Percentiles rank a stretch among this genome's conserved stretches.
Evolutionary conservation across 169 alveolate species (phyloP).

Genomic region (Babesia microti): DNA sequence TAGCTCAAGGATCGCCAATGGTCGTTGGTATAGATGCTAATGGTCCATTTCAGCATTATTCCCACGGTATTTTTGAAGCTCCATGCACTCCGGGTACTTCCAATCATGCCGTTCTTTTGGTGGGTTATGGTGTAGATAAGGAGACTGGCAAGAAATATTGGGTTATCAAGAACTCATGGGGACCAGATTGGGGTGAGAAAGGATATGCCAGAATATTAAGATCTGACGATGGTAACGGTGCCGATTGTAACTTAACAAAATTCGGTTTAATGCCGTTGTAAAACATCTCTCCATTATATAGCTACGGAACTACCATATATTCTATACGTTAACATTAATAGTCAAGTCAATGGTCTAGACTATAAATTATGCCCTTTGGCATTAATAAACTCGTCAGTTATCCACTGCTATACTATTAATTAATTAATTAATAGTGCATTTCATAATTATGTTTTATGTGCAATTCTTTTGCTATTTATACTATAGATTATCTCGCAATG

Average conservation of each 20-base stretch:
- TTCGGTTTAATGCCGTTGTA: conserved; percentile 20
- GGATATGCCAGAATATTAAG: conserved; percentile 62
- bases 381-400: no score
- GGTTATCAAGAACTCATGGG: conserved; percentile 75
- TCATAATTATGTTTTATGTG: no score
- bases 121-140: conserved; percentile 65
- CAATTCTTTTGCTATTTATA: no score
- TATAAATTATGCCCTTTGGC: no score
- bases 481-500: no score
- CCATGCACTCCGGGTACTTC: conserved; percentile 32
- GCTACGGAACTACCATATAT: no score
- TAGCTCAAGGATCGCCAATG: conserved; percentile 58
- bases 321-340: no score
- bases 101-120: conserved; percentile 72
- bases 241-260: conserved; percentile 32
- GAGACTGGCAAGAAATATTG: conserved; percentile 47
- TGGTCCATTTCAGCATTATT: conserved; percentile 66
- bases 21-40: conserved; percentile 79
- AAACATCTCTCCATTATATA: no score
- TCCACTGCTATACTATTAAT: no score
- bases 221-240: conserved; percentile 18
- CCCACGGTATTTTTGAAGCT: conserved; percentile 59
- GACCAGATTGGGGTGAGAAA: conserved; percentile 68
- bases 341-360: no score
- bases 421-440: no score